Percentiles rank a stretch among this genome's conserved stretches.
These are phyloP conservation scores for Ustilago esculenta DNA, from an alignment of 1,284 basidiomycete genomes.

Conservation along the genomic window DNA sequence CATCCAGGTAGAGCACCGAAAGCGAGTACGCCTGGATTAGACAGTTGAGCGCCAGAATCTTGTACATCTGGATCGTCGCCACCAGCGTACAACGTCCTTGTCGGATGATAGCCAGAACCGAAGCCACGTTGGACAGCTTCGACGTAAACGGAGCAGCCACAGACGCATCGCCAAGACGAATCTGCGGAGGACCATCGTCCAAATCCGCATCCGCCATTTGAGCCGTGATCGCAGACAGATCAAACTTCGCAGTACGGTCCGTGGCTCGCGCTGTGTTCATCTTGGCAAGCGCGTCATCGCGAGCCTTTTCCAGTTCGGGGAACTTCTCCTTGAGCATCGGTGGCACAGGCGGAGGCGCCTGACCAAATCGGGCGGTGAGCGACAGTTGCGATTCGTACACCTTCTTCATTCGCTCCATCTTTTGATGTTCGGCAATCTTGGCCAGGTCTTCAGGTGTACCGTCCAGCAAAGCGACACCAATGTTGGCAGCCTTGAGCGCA, in stretches of 20 bases:
- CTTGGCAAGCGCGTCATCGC: slow-evolving; percentile 58
- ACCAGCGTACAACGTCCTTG: slow-evolving; percentile 66
- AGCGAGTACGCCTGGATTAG: slow-evolving; percentile 65
- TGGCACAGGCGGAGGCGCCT: slow-evolving; percentile 63
- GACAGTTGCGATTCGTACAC: slow-evolving; percentile 64
- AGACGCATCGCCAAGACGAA: slow-evolving; percentile 64
- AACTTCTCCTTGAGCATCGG: slow-evolving; percentile 56
- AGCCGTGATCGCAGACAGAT: slow-evolving; percentile 59
- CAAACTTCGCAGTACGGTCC: slow-evolving; percentile 61
- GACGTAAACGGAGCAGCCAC: slow-evolving; percentile 66
- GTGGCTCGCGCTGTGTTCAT: slow-evolving; percentile 48
- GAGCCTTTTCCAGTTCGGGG: slow-evolving; percentile 63
- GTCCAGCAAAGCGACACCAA: slow-evolving; percentile 65
- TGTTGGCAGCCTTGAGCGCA: slow-evolving; percentile 66
- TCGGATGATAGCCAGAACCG: slow-evolving; percentile 61
- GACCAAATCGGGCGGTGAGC: slow-evolving; percentile 55
- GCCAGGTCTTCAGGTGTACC: slow-evolving; percentile 63
- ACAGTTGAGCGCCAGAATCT: slow-evolving; percentile 66
- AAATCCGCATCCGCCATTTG: slow-evolving; percentile 61
- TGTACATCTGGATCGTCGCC: slow-evolving; percentile 67
- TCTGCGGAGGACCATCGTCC: slow-evolving; percentile 67
- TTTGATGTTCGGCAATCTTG: slow-evolving; percentile 65
- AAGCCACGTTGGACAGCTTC: slow-evolving; percentile 58
- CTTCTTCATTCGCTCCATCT: slow-evolving; percentile 65
- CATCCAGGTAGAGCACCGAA: slow-evolving; percentile 62